Evolutionary conservation across 352 stramenopile species (phyloP).

Genomic region (Albugo candida): DNA sequence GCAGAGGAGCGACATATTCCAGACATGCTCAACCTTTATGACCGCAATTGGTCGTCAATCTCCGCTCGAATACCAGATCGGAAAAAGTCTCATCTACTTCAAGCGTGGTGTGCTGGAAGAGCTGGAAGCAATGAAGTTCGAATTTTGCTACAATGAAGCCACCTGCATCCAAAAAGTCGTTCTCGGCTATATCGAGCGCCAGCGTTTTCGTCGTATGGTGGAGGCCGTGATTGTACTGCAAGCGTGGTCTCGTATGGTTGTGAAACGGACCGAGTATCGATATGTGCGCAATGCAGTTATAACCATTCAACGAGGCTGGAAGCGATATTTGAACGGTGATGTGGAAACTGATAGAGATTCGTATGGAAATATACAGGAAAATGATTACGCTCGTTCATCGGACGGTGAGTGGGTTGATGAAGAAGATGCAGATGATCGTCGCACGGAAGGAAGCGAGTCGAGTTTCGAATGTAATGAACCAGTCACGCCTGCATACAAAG

Average conservation of each 20-base stretch:
- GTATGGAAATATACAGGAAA: constrained; percentile 20
- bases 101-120: constrained; percentile 88
- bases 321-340: constrained; percentile 22
- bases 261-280: constrained; percentile 53
- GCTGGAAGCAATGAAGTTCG: constrained; percentile 86
- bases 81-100: constrained; percentile 92
- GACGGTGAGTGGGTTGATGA: constrained; percentile 17
- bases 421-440: constrained; percentile 12
- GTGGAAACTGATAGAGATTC: constrained; percentile 13
- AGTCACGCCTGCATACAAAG: neutral
- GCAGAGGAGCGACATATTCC: constrained; percentile 61
- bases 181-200: constrained; percentile 66
- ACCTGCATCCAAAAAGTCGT: constrained; percentile 66
- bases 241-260: constrained; percentile 49
- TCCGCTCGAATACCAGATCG: constrained; percentile 77
- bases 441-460: constrained; percentile 12
- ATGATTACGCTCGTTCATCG: constrained; percentile 14
- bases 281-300: constrained; percentile 41
- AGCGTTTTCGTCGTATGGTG: constrained; percentile 39
- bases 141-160: constrained; percentile 80
- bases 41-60: constrained; percentile 57
- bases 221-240: constrained; percentile 51
- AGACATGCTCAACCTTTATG: constrained; percentile 69
- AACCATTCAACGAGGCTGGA: constrained; percentile 52
- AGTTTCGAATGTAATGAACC: constrained; percentile 4